Base-by-base conservation (phyloP, 176 grass and related monocot species). In the Paspalum notatum region DNA sequence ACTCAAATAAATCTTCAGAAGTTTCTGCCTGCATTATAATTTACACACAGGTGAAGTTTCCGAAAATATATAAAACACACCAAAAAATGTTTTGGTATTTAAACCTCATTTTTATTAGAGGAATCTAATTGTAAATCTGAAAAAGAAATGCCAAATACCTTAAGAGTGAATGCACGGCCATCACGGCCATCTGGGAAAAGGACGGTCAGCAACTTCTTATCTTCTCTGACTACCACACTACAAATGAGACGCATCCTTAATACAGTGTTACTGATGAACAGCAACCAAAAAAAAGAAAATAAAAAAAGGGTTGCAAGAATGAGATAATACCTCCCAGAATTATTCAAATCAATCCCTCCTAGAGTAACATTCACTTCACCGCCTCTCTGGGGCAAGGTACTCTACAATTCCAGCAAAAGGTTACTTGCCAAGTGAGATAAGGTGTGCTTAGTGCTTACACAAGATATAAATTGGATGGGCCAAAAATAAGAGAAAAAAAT, bases 111-210 rank as follows among this genome's bases (percentile, higher is more conserved):
- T 59, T 76, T 56, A n/a, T 64, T 18, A 47, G n/a, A 57, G 2
- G 17, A 68, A 61, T n/a, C 5, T 24, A 72, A 67, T 43, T 80
- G 66, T 72, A 83, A 49, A 75, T 26, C 15, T 42, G 75, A 60
- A 66, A 75, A 74, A 56, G 12, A 84, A 54, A 68, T 75, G 8
- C 0, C 20, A 38, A 67, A 41, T 78, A 93, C 93, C 93, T 99
- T 99, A 67, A 99, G 91, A 27, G 97, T 99, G 87, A 99, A 99
- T 55, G 97, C 97, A 38, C 91, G 97, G 13, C 97, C 97, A 85
- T 99, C 97, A 85, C 97, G 97, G 16, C 97, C 97, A 90, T 99
- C 93, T 82, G 97, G 97, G 65, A 99, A 99, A 85, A 99, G 87
- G 52, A 99, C 97, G 56, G 97, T 99, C 68, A 99, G 60, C 57